phyloP scores from a whole-genome alignment of 306 rosid genomes.

The Cucurbita moschata region DNA sequence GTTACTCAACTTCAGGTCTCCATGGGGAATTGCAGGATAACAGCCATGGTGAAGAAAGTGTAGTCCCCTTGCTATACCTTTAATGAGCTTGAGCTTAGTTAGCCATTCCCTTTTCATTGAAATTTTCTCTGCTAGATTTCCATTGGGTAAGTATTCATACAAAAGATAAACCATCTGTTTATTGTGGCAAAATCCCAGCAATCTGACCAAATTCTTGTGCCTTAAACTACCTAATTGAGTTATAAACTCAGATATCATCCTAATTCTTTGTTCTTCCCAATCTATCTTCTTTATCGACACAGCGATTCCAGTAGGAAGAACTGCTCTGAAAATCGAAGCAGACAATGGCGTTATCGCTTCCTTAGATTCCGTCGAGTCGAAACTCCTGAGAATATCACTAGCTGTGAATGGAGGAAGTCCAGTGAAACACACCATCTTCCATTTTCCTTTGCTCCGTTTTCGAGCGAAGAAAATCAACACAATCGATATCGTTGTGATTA shows the following conservation, averaged over 20 bases:
- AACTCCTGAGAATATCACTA: slow-evolving; percentile 61
- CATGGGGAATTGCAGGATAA: slow-evolving; percentile 71
- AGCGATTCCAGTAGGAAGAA: slow-evolving; percentile 85
- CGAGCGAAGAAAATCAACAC: slow-evolving; percentile 31
- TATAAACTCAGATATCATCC: slow-evolving; percentile 33
- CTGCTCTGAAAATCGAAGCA: slow-evolving; percentile 39
- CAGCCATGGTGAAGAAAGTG: slow-evolving; percentile 84
- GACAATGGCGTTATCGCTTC: slow-evolving; percentile 28
- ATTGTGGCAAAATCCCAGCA: slow-evolving; percentile 67
- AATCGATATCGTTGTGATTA: slow-evolving; percentile 31
- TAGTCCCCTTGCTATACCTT: slow-evolving; percentile 66
- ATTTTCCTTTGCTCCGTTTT: slow-evolving; percentile 32
- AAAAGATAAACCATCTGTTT: slow-evolving; percentile 58
- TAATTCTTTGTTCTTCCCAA: slow-evolving; percentile 39
- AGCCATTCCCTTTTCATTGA: slow-evolving; percentile 51
- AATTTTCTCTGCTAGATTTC: slow-evolving; percentile 62
- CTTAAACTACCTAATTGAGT: slow-evolving; percentile 52
- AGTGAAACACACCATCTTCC: slow-evolving; percentile 73
- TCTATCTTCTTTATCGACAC: slow-evolving; percentile 69
- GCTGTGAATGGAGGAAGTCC: slow-evolving; percentile 86
- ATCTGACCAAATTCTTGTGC: slow-evolving; percentile 51
- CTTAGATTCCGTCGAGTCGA: slow-evolving; percentile 31
- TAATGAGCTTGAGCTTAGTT: slow-evolving; percentile 45
- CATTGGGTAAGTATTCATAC: slow-evolving; percentile 69
- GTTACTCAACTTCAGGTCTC: slow-evolving; percentile 65